Conservation (phyloP, 2,329 filamentous ascomycete species). For the Fusarium protoensiforme region DNA sequence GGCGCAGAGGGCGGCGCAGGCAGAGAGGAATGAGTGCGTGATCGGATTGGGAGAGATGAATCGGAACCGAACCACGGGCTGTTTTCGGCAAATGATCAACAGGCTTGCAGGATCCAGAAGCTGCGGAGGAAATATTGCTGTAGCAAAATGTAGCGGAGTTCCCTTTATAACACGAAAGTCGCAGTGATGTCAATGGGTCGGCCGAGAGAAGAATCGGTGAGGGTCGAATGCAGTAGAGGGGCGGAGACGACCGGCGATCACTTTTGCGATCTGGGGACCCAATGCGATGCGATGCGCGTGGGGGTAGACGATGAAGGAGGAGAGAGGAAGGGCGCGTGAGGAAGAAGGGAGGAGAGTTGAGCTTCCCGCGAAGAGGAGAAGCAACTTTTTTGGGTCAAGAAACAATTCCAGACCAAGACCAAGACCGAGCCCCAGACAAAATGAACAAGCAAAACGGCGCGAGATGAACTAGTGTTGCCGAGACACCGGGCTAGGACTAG, state of each 20-base stretch:
- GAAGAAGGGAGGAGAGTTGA: conserved; percentile 9
- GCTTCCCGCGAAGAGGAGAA: conserved; percentile 17
- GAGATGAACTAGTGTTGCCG: conserved; percentile 37
- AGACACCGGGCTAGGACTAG: conserved; percentile 33
- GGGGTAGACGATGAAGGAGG: neutral
- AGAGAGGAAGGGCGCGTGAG: neutral
- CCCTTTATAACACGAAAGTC: conserved; percentile 22
- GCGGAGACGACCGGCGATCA: conserved; percentile 32
- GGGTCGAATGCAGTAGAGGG: conserved; percentile 23
- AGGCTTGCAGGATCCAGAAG: neutral
- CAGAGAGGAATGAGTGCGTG: neutral
- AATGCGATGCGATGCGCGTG: conserved; percentile 12
- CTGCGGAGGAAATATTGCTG: conserved; percentile 1
- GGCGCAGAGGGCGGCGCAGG: conserved; percentile 17
- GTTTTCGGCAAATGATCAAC: conserved; percentile 4
- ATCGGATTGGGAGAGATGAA: conserved; percentile 1
- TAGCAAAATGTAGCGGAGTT: conserved; percentile 23
- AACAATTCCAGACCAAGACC: conserved; percentile 20
- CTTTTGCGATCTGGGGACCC: conserved; percentile 9
- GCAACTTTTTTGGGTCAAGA: conserved; percentile 24
- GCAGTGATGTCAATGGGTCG: conserved; percentile 35
- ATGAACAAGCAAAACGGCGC: conserved; percentile 27
- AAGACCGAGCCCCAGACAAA: conserved; percentile 24
- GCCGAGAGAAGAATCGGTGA: conserved; percentile 35
- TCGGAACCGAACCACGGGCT: conserved; percentile 4